A percentile compares a stretch with the other conserved stretches of the same genome.
phyloP scores from a whole-genome alignment of 805 yeast genomes.

The Candida namnaoensis region DNA sequence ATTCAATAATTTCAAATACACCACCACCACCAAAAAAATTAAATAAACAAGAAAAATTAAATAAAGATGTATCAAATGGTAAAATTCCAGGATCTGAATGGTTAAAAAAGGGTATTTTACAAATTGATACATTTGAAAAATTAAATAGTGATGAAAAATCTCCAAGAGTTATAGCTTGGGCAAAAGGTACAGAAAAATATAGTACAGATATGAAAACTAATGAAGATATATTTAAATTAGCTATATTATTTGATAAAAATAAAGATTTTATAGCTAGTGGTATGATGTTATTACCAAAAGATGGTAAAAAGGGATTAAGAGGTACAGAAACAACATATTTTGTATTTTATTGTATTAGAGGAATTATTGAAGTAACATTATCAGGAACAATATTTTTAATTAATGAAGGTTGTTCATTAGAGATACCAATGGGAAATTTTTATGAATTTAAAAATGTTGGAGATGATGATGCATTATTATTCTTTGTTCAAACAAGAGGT shows the following conservation, averaged over 20 bases:
- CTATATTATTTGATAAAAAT: slow-evolving; percentile 56
- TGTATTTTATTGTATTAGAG: slow-evolving; percentile 68
- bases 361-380: slow-evolving; percentile 60
- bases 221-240: slow-evolving; percentile 50
- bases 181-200: slow-evolving; percentile 21
- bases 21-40: slow-evolving; percentile 9
- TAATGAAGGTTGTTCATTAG: slow-evolving; percentile 68
- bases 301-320: slow-evolving; percentile 51
- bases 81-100: slow-evolving; percentile 40
- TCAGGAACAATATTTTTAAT: slow-evolving; percentile 52
- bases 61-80: slow-evolving; percentile 23
- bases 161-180: too few species aligned
- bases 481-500: slow-evolving; percentile 61
- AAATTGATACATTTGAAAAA: slow-evolving; percentile 17
- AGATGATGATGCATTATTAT: slow-evolving; percentile 46
- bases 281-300: slow-evolving; percentile 53
- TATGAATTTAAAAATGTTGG: slow-evolving; percentile 65
- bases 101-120: slow-evolving; percentile 18
- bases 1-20: slow-evolving; percentile 13
- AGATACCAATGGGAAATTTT: slow-evolving; percentile 69
- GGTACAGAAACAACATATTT: slow-evolving; percentile 56
- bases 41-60: slow-evolving; percentile 19
- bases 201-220: slow-evolving; percentile 47
- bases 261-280: slow-evolving; percentile 68
- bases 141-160: slow-evolving; percentile 30